Evolutionary conservation across 2,329 filamentous ascomycete species (phyloP), one percentile per base, ranked within the genome.

Genomic region (Apiospora rasikravindrae): DNA sequence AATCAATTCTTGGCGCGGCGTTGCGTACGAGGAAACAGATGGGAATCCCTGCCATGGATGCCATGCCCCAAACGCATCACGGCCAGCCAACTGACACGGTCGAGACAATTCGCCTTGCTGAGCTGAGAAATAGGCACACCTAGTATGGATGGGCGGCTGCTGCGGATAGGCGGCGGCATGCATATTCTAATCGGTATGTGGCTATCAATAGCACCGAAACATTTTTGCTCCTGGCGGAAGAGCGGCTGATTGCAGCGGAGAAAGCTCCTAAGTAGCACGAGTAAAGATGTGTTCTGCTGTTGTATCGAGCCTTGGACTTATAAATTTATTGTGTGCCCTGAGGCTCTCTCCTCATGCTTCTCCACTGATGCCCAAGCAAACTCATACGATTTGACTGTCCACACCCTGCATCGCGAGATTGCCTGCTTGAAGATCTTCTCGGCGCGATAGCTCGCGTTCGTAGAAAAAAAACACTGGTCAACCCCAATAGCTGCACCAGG

Each of bases 191-290:
- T 61, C 7, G 7, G 22, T 51, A 51, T 40, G 57, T 64, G 57
- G 33, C 57, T 64, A 37, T 64, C 57, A 64, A 64, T 64, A 64
- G 29, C 33, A 37, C 57, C 57, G 57, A 64, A 64, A 64, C 33
- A 64, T 24, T 14, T 64, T 64, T n/a, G 1, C 19, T 33, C 33
- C 33, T 64, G 33, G 49, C 19, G 7, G 33, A 64, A 40, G 33
- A 64, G 33, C 57, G 33, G 57, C 57, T 64, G 57, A 40, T 40
- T 19, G 33, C 57, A 64, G 33, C 33, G 57, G 57, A n/a, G 57
- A 64, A 33, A 40, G 33, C 16, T 37, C 16, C 19, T 19, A 64
- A 40, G 57, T 64, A 64, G n/a, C 57, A 64, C 29, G 16, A 64
- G 57, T 2, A 61, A 61, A 61, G 10, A 5, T 14, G 26, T 51